These are phyloP conservation scores for Venturia carpophila DNA, from an alignment of 2,329 filamentous ascomycete species.

Conservation along the genomic window DNA sequence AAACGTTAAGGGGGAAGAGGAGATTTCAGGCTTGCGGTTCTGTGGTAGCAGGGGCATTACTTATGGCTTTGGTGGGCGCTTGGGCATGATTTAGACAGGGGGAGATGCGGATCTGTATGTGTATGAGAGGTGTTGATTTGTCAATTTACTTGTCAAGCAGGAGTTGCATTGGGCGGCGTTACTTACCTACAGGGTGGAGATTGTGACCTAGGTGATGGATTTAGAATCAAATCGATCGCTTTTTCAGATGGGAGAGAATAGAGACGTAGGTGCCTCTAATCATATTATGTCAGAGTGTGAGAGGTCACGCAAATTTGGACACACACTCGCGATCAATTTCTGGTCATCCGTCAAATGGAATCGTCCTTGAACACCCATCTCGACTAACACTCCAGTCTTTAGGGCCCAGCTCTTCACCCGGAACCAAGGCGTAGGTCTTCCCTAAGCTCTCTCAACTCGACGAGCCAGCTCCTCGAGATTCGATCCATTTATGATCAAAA, in stretches of 20 bases:
- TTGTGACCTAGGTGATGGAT: background rate
- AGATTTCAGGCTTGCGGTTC: constrained; percentile 55
- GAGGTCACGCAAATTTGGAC: background rate
- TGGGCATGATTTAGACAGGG: constrained; percentile 48
- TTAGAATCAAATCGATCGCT: background rate
- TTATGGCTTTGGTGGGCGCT: constrained; percentile 66
- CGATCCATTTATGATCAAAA: too few species aligned
- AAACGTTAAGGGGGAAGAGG: constrained; percentile 52
- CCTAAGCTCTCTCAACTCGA: too few species aligned
- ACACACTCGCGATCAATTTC: background rate
- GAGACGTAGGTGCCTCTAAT: background rate
- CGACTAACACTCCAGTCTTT: too few species aligned
- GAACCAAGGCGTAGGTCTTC: too few species aligned
- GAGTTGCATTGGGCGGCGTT: background rate
- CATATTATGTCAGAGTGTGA: background rate
- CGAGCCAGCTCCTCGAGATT: too few species aligned
- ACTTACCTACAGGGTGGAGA: background rate
- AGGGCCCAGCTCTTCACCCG: too few species aligned
- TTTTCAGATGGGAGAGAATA: background rate
- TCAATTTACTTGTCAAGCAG: background rate
- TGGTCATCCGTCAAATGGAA: background rate
- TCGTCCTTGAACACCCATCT: too few species aligned
- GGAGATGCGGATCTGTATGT: background rate
- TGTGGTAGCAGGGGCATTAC: constrained; percentile 54
- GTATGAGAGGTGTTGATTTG: background rate